Evolutionary conservation across 108 stramenopile species (phyloP).

Genomic region (Cylindrotheca fusiformis): DNA sequence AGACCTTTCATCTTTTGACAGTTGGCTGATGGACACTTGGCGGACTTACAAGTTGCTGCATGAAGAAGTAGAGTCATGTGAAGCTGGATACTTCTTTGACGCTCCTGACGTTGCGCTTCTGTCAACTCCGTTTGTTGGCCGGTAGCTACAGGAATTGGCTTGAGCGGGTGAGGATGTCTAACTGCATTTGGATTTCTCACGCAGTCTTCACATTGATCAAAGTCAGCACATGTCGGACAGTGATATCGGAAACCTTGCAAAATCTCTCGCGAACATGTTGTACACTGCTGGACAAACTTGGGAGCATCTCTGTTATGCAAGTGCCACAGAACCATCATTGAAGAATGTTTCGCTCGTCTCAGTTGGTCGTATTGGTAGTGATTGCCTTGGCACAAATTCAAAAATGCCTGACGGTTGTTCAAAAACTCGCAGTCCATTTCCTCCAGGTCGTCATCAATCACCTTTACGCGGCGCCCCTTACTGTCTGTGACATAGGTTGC

Average conservation of each 20-base stretch:
- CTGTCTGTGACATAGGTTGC: conserved; percentile 69
- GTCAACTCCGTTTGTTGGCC: conserved; percentile 80
- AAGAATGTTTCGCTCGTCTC: conserved; percentile 96
- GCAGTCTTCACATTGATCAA: conserved; percentile 93
- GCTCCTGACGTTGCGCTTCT: conserved; percentile 89
- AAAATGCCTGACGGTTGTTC: conserved; percentile 86
- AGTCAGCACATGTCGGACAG: conserved; percentile 91
- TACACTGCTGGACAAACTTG: conserved; percentile 93
- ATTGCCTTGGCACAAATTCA: conserved; percentile 91
- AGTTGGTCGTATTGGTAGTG: conserved; percentile 99
- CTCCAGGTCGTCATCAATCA: conserved; percentile 84
- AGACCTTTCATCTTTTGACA: conserved; percentile 98
- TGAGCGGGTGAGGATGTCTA: conserved; percentile 83
- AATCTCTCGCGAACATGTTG: conserved; percentile 86
- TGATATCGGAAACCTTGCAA: conserved; percentile 79
- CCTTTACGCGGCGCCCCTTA: conserved; percentile 78
- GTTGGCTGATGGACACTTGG: conserved; percentile 90
- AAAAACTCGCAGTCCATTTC: conserved; percentile 89
- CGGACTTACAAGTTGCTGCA: conserved; percentile 83
- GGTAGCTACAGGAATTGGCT: conserved; percentile 71
- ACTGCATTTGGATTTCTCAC: conserved; percentile 68
- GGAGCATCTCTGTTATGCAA: conserved; percentile 95
- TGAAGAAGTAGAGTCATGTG: conserved; percentile 97
- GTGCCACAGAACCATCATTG: conserved; percentile 99
- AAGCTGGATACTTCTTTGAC: conserved; percentile 88